These are phyloP conservation scores for Astrephomene gubernaculifera DNA, from an alignment of 139 green algal genomes.

Conservation along the genomic window DNA sequence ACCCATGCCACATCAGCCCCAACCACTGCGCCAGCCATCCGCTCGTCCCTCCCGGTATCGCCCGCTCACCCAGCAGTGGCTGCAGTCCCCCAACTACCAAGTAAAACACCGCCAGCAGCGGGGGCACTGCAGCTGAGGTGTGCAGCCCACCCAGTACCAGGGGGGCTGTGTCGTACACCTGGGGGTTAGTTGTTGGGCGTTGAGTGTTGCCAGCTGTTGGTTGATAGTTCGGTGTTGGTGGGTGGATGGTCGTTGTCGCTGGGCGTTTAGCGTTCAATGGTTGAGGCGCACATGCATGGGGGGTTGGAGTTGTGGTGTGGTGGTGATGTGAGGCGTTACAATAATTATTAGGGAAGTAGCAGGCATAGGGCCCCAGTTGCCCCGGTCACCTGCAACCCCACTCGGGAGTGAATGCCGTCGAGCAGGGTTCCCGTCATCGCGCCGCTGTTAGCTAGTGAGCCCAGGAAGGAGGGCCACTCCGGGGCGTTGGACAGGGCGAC, in stretches of 20 bases:
- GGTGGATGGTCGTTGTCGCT: no score
- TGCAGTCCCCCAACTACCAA: conserved; percentile 47
- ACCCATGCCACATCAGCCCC: no score
- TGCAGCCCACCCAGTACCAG: conserved; percentile 56
- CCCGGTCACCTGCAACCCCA: conserved; percentile 23
- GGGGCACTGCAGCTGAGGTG: conserved; percentile 62
- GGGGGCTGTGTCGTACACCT: conserved; percentile 69
- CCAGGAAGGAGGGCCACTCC: conserved; percentile 47
- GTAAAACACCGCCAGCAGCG: conserved; percentile 58
- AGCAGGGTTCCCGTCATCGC: conserved; percentile 59
- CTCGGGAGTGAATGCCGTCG: conserved; percentile 70
- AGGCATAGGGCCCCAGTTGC: background rate
- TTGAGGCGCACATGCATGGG: no score
- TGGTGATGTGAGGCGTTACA: no score
- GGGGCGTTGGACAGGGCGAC: background rate
- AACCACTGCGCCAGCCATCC: no score
- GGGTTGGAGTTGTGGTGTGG: no score
- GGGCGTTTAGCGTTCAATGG: no score
- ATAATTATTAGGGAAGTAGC: no score
- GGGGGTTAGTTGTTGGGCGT: no score
- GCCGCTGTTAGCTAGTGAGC: conserved; percentile 49
- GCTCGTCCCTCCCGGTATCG: no score
- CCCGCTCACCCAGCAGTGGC: background rate
- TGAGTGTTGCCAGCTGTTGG: no score
- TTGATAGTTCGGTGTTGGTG: no score